Base-by-base conservation (phyloP, 441 rosid genomes). In the Hypseocharis bilobata region DNA sequence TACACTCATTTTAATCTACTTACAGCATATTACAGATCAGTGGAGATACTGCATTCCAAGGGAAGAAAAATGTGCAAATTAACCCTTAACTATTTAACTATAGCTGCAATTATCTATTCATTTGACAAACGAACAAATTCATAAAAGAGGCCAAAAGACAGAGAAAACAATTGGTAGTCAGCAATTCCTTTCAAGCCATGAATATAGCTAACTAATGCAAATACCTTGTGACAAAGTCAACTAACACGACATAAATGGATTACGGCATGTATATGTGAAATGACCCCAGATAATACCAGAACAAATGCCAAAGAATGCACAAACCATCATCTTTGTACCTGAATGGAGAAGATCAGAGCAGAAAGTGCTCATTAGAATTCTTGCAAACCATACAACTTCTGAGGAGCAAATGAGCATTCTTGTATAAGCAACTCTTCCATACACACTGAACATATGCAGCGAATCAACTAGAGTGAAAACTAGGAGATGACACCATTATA, bases 81-180 rank as follows among this genome's bases (percentile, higher is more conserved):
- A 29, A 14, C 17, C 11, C 56, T 19, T 6, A 20, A 51, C 25
- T 17, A 22, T 17, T 16, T 32, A 17, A 29, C 29, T 59, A 29
- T 14, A 59, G 14, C 16, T 56, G 27, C 60, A 27, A 26, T 56
- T n/a, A 56, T 56, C 27, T 32, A 30, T 59, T 19, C 63, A 59
- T 59, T 59, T 29, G 42, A 17, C 25, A 59, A 17, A 59, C 29
- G 44, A 59, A 59, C 44, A 59, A 10, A 29, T 14, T 19, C 6
- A 32, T 3, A 29, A 30, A 32, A 29, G n/a, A 59, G 29, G 60
- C 60, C 5, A 56, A 56, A 4, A 27, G 16, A n/a, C 3, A 42
- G n/a, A 42, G 19, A n/a, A 42, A 36, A 44, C 5, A 52, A 22
- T 52, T 10, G n/a, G 13, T 52, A 23, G 56, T 7, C 7, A 29